Base-by-base conservation (phyloP, 306 rosid genomes). In the Datisca glomerata region DNA sequence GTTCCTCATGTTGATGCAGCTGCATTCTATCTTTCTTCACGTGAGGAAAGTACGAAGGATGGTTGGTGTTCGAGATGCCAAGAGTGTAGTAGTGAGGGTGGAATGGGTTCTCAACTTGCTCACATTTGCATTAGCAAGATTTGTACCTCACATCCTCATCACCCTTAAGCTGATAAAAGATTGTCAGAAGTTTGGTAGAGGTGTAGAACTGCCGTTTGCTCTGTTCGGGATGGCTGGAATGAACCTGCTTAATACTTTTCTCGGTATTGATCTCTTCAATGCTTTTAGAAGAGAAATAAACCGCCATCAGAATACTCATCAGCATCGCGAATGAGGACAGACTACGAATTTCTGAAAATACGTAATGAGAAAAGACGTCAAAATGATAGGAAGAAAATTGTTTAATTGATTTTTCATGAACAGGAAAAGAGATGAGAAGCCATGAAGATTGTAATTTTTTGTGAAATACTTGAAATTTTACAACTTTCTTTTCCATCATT, bases 21-120 rank as follows among this genome's bases (percentile, higher is more conserved):
- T 80, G 65, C 95, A 83, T 66, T 89, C 97, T 29, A 70, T 89
- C 64, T 89, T 89, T 53, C 65, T 84, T 36, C 98, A 84, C 15
- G 65, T 55, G 57, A 75, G 98, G 59, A 81, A 85, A 67, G 51
- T 78, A 51, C 68, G 92, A 43, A 54, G 95, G 41, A 89, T 84
- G 95, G 84, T 71, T 2, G 98, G 98, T 18, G 14, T 72, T 51
- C 81, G 79, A 13, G 38, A 75, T 15, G 60, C 77, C 32, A 68
- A 55, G 54, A 70, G 69, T 55, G 15, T 11, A 21, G 18, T 73
- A 36, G 70, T 80, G n/a, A 75, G 56, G 65, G 38, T 72, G n/a
- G 93, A 89, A 57, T 89, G 98, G 98, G 41, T 68, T 78, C 79
- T 77, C 7, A 84, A 84, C 68, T 80, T 93, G 95, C 17, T 34